Base-by-base conservation (phyloP, 805 yeast species). In the Kluyveromyces wickerhamii region DNA sequence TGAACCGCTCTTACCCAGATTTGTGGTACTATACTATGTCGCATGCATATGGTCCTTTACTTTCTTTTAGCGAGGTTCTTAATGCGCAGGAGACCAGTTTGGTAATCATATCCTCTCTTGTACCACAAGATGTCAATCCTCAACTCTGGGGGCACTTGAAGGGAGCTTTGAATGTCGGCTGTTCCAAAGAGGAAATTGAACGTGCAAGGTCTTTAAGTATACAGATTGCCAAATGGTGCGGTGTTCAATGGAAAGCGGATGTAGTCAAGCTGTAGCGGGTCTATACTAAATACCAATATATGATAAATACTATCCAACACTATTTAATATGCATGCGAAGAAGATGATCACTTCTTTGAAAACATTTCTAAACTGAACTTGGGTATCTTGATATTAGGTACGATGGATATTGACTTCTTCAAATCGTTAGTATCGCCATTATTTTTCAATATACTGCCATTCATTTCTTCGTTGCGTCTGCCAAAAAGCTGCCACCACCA, bases 401-500 rank as follows among this genome's bases (percentile, higher is more conserved):
- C 37, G 17, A 34, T 44, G 3, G 34, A 13, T 7, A 31, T 12
- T n/a, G 38, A 35, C 31, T 32, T 41, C 17, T 29, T 27, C 5
- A 21, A 24, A 12, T n/a, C 27, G 6, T 22, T 29, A 11, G 20
- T 18, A 11, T 28, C 18, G 8, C 16, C 16, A 11, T 25, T 16
- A 13, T 30, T 12, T 8, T 12, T 4, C 18, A 26, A 12, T 3
- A 34, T 12, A 17, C 15, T 27, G 12, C 34, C 32, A 37, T 76
- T 75, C 78, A 77, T 69, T 44, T 79, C 86, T 26, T 75, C 74
- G 50, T 82, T 80, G 4, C 75, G 63, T 35, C 89, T 62, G 0
- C 95, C 95, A 51, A 80, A 84, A 17, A 83, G 61, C 47, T 85
- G 94, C 51, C 71, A 74, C 97, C 97, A 88, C 89, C 94, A 89